Evolutionary conservation across 2,329 filamentous ascomycete genomes (phyloP).

Genomic region (Grosmannia serpens): DNA sequence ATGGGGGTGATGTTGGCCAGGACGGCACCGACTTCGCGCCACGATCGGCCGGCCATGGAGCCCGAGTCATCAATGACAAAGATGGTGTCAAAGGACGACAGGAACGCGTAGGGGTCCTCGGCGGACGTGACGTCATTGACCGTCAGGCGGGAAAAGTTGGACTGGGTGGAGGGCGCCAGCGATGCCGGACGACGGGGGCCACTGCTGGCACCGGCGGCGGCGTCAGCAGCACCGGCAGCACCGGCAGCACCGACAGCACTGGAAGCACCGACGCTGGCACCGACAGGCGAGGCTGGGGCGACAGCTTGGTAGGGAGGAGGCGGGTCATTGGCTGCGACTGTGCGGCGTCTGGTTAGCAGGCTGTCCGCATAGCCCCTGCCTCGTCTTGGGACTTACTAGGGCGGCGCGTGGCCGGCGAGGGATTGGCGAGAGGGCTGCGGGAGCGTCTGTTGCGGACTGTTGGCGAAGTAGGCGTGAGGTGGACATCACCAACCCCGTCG

Average conservation of each 20-base stretch:
- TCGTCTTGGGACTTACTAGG: conserved; percentile 9
- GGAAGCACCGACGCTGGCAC: neutral
- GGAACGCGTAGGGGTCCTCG: conserved; percentile 65
- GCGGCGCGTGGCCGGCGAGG: conserved; percentile 11
- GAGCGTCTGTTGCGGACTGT: neutral
- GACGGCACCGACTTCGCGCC: conserved; percentile 62
- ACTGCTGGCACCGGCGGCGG: too few relatives aligned
- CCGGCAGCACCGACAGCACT: too few relatives aligned
- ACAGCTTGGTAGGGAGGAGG: conserved; percentile 22
- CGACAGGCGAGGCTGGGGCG: neutral
- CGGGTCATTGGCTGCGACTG: conserved; percentile 19
- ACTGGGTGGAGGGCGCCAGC: conserved; percentile 14
- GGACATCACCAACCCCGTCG: neutral
- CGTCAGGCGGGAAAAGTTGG: conserved; percentile 6
- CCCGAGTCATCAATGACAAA: conserved; percentile 90
- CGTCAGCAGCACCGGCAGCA: too few relatives aligned
- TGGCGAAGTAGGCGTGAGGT: neutral
- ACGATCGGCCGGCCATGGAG: conserved; percentile 68
- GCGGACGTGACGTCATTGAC: conserved; percentile 23
- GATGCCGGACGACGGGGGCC: conserved; percentile 7
- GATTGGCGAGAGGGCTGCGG: conserved; percentile 12
- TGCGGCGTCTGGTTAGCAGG: neutral
- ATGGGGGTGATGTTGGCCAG: conserved; percentile 68
- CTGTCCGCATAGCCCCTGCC: too few relatives aligned
- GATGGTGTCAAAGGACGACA: conserved; percentile 70